Base-by-base conservation (phyloP, 2,329 filamentous ascomycete genomes). In the Triangularia setosa region DNA sequence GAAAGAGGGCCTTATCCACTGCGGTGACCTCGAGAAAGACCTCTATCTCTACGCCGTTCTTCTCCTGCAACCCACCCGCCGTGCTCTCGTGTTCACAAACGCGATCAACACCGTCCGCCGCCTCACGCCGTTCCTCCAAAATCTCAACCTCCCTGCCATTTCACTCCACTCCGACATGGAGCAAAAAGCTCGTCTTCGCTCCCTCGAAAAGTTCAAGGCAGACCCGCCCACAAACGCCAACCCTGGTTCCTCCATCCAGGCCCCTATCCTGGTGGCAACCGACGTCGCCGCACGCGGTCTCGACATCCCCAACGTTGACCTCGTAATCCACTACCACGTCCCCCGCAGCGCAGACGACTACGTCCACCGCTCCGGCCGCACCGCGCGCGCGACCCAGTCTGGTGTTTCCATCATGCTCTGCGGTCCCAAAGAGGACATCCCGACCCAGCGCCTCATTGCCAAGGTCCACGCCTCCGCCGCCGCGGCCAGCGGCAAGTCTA, bases 281-380 rank as follows among this genome's bases (percentile, higher is more conserved):
- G 94, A 98, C 74, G 93, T 97, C 25, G 94, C 94, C 2, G 93
- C 94, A 8, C 88, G 94, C 67, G 95, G 95, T 77, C 87, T 99
- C 57, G 95, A 99, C 75, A 97, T 99, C 70, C 90, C 91, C 55
- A 87, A 88, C 33, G 92, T 98, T 56, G 90, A 97, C 70, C 84
- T 96, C 14, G 90, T 99, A 16, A 80, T 99, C 18, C 95, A 99
- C 78, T 99, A 99, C 79, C 94, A 99, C 76, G 88, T 97, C 0
- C 95, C 95, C 1, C 90, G 93, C 64, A 84, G 92, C 0, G 95
- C 95, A 33, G 94, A 98, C 75, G 90, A 90, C 57, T 99, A 99
- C 74, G 93, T 99, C 14, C 95, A 99, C 75, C 89, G 95, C 24
- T 97, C 95, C 1, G 95, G 95, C 12, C 91, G 95, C 69, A 98